phyloP scores from a whole-genome alignment of 139 green algal species.

The Dunaliella sp. region DNA sequence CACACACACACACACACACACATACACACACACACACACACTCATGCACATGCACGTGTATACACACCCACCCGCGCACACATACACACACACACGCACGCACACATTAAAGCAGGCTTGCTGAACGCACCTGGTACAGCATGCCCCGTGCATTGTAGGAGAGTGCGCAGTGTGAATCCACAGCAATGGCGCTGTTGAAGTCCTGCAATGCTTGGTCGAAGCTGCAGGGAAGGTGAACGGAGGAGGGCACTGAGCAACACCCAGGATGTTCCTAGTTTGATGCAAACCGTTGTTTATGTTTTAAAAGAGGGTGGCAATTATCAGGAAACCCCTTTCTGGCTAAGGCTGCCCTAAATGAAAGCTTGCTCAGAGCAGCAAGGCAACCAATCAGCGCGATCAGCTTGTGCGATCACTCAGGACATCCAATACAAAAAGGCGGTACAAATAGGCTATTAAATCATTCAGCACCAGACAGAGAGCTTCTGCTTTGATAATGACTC shows the following conservation, averaged over 20 bases:
- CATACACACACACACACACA: no score
- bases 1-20: no score
- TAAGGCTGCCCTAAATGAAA: background rate
- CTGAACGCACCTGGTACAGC: constrained; percentile 30
- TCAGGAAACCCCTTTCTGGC: no score
- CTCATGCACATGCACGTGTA: background rate
- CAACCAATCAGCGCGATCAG: background rate
- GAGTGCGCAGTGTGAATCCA: constrained; percentile 32
- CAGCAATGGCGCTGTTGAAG: constrained; percentile 36
- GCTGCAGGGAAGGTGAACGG: background rate
- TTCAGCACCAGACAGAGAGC: no score
- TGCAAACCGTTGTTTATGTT: no score
- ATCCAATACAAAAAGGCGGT: no score
- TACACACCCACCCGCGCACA: background rate
- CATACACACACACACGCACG: background rate
- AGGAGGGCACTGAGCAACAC: background rate
- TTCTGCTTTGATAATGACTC: no score
- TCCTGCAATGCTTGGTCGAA: constrained; percentile 14
- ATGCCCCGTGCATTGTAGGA: constrained; percentile 33
- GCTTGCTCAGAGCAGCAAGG: background rate
- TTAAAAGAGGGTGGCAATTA: no score
- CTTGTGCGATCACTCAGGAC: background rate
- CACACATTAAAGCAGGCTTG: background rate
- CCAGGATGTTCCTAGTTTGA: background rate
- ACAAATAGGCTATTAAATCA: no score